Conservation (phyloP, 768 basidiomycete genomes). For the Crassisporium funariophilum region DNA sequence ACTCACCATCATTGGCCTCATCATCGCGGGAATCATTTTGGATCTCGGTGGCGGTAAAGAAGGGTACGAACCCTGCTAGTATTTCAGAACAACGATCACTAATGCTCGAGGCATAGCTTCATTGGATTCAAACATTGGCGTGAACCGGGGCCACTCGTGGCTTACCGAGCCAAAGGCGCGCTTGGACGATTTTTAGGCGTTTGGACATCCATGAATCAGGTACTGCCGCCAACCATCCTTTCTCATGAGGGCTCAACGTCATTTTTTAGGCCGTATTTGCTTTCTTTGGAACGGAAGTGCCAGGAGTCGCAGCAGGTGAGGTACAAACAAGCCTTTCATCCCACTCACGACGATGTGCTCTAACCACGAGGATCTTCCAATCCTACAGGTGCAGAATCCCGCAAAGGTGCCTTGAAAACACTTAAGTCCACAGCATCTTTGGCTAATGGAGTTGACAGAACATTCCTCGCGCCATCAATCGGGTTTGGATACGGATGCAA, state of each 20-base stretch:
- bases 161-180: slow-evolving; percentile 18
- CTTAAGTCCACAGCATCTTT: not conserved
- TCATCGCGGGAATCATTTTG: slow-evolving; percentile 50
- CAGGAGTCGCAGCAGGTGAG: slow-evolving; percentile 19
- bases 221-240: not conserved
- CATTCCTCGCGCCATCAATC: slow-evolving; percentile 19
- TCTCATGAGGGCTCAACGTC: not conserved
- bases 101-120: slow-evolving; percentile 30
- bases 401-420: slow-evolving; percentile 2
- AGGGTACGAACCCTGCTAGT: too few species aligned
- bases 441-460: slow-evolving; percentile 8
- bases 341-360: not conserved
- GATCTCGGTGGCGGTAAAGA: slow-evolving; percentile 51
- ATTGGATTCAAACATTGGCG: slow-evolving; percentile 45
- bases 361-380: too few species aligned
- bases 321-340: slow-evolving; percentile 2
- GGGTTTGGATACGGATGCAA: slow-evolving; percentile 23
- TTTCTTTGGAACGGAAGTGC: slow-evolving; percentile 20
- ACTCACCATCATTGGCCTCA: slow-evolving; percentile 39
- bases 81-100: too few species aligned
- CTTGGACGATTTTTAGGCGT: slow-evolving; percentile 17
- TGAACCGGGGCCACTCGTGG: slow-evolving; percentile 20
- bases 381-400: slow-evolving; percentile 19
- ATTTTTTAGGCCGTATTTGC: slow-evolving; percentile 17
- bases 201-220: slow-evolving; percentile 18